Conservation (phyloP, 1,139 yeast species). For the Nakaseomyces sp. region DNA sequence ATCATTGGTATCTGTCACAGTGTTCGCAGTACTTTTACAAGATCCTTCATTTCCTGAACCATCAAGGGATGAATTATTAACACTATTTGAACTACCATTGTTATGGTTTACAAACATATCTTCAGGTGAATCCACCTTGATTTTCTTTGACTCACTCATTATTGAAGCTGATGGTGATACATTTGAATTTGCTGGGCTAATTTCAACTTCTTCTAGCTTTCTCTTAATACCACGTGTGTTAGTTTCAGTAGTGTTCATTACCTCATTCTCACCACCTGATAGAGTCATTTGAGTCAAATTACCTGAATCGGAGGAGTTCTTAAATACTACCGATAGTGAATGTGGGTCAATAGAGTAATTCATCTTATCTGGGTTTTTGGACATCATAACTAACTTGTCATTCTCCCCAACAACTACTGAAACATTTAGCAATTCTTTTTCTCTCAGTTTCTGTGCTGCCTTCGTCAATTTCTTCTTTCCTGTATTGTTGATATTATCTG, state of each 20-base stretch:
- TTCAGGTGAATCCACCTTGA: conserved; percentile 32
- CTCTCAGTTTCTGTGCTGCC: conserved; percentile 28
- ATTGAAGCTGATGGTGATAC: conserved; percentile 15
- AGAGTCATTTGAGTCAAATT: conserved; percentile 14
- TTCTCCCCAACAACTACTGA: conserved; percentile 12
- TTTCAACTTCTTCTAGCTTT: conserved; percentile 21
- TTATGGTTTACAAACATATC: conserved; percentile 39
- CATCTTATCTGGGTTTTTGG: conserved; percentile 16
- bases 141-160: conserved; percentile 29
- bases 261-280: conserved; percentile 1
- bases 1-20: conserved; percentile 9
- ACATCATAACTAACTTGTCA: conserved; percentile 25
- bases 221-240: conserved; percentile 21
- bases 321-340: conserved; percentile 13
- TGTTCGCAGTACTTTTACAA: neutral
- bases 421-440: conserved; percentile 26
- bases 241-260: neutral
- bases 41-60: conserved; percentile 4
- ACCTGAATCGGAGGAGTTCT: conserved; percentile 16
- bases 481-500: conserved; percentile 28
- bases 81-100: conserved; percentile 30
- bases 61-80: neutral
- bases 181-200: conserved; percentile 26
- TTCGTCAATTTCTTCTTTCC: conserved; percentile 29
- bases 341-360: neutral